Conservation (phyloP, 345 rosid genomes). For the Brassica napus region DNA sequence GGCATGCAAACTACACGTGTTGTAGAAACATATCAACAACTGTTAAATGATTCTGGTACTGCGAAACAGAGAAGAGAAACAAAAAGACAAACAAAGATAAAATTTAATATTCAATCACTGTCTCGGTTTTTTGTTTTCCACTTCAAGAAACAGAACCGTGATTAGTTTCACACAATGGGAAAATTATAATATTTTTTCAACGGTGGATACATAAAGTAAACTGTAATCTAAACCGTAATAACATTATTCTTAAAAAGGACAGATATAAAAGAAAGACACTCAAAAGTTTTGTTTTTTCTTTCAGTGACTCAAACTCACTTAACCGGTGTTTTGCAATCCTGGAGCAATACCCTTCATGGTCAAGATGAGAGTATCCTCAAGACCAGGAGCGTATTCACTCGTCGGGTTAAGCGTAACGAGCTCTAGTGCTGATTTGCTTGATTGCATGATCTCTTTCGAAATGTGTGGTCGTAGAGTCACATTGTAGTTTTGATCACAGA, state of each 20-base stretch:
- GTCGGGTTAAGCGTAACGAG: constrained; percentile 77
- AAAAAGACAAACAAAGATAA: background rate
- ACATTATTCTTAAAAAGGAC: constrained; percentile 20
- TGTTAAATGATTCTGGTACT: background rate
- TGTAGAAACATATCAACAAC: background rate
- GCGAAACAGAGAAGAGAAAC: background rate
- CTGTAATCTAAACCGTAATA: constrained; percentile 37
- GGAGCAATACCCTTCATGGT: constrained; percentile 99
- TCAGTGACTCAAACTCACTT: constrained; percentile 28
- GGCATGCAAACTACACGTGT: constrained; percentile 11
- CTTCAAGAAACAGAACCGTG: constrained; percentile 31
- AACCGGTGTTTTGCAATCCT: constrained; percentile 95
- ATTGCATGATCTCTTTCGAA: constrained; percentile 75
- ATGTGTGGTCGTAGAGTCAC: constrained; percentile 77
- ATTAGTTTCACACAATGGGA: constrained; percentile 11
- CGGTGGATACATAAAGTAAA: constrained; percentile 41
- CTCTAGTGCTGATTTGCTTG: constrained; percentile 72
- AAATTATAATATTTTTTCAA: constrained; percentile 10
- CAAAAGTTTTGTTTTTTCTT: background rate
- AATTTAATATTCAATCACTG: constrained; percentile 18
- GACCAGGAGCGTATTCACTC: constrained; percentile 86
- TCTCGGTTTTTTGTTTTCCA: constrained; percentile 10
- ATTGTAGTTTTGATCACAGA: constrained; percentile 79
- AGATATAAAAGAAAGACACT: background rate
- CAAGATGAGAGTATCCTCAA: constrained; percentile 96